These are phyloP conservation scores for Sedum album DNA, from an alignment of 164 flowering plant genomes.

Conservation along the genomic window DNA sequence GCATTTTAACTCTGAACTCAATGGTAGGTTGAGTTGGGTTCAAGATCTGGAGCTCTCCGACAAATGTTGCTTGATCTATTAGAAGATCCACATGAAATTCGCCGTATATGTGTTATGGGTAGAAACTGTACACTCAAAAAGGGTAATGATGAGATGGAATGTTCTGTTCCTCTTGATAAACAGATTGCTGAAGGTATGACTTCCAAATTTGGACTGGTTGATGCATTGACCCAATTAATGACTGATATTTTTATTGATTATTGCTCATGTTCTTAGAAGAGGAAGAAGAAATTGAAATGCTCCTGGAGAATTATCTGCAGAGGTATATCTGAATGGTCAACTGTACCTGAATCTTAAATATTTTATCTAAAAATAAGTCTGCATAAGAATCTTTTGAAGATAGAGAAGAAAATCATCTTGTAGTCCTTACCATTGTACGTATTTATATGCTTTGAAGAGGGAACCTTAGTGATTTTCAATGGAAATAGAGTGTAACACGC, in stretches of 20 bases:
- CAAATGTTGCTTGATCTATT: constrained; percentile 97
- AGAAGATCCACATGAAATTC: constrained; percentile 90
- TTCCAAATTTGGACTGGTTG: background rate
- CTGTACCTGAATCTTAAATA: background rate
- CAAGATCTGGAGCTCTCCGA: constrained; percentile 85
- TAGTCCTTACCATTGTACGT: background rate
- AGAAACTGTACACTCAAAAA: constrained; percentile 63
- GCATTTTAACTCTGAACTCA: background rate
- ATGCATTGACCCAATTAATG: background rate
- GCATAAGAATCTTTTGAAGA: background rate
- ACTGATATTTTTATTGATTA: background rate
- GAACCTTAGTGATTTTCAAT: background rate
- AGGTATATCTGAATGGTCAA: constrained; percentile 34
- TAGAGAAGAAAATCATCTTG: background rate
- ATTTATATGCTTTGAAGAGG: background rate
- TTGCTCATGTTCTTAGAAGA: constrained; percentile 55
- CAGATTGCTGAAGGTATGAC: constrained; percentile 86
- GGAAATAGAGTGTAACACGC: background rate
- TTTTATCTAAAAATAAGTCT: background rate
- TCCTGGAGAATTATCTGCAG: constrained; percentile 89
- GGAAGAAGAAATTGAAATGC: constrained; percentile 99
- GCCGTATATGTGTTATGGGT: constrained; percentile 89
- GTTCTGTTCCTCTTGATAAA: constrained; percentile 70
- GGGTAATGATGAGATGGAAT: constrained; percentile 49
- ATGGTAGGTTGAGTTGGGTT: constrained; percentile 84